Conservation (phyloP, 169 alveolate genomes). For the Pseudocohnilembus persalinus region DNA sequence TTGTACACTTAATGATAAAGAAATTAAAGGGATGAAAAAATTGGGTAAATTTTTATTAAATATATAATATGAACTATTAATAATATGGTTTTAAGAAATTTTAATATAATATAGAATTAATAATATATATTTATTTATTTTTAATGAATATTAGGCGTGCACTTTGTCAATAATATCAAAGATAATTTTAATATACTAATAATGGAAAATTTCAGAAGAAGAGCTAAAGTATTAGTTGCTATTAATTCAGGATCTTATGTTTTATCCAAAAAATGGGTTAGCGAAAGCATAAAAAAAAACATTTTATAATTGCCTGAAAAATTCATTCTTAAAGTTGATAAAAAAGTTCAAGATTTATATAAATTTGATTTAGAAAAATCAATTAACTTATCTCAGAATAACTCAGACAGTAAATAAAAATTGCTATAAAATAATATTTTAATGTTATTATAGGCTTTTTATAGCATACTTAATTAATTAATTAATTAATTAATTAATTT, state of each 20-base stretch:
- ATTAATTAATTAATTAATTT: no score
- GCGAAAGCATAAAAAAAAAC: not conserved
- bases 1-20: not conserved
- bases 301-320: not conserved
- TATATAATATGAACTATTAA: no score
- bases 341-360: not conserved
- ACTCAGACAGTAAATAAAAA: not conserved
- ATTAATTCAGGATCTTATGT: slow-evolving; percentile 2
- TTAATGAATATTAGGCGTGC: not conserved
- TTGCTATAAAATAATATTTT: no score
- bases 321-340: not conserved
- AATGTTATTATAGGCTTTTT: not conserved
- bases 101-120: not conserved
- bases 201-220: slow-evolving; percentile 16
- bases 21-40: not conserved
- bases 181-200: slow-evolving; percentile 5
- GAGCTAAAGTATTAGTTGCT: slow-evolving; percentile 13
- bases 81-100: no score
- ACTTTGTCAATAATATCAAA: not conserved
- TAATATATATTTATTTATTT: no score
- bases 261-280: not conserved
- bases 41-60: not conserved
- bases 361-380: not conserved
- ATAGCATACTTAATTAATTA: not conserved
- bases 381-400: not conserved